phyloP scores from a whole-genome alignment of 352 stramenopile genomes.

The Phytophthora colocasiae region DNA sequence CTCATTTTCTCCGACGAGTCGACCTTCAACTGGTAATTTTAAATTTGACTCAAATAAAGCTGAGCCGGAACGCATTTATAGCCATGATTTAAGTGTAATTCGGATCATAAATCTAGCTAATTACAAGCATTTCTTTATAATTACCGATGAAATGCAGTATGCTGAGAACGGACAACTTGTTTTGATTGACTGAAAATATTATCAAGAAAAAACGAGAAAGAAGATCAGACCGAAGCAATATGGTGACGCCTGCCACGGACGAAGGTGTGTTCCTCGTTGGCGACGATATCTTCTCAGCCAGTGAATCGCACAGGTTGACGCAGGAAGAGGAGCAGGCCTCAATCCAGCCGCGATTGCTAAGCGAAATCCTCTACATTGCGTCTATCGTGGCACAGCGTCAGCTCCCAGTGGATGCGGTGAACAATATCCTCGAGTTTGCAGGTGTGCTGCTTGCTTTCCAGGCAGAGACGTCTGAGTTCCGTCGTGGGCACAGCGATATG shows the following conservation, averaged over 20 bases:
- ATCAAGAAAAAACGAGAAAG: background rate
- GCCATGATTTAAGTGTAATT: too few relatives aligned
- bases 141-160: too few relatives aligned
- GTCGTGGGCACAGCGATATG: constrained; percentile 48
- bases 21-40: constrained; percentile 11
- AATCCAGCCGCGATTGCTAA: constrained; percentile 31
- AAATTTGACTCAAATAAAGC: too few relatives aligned
- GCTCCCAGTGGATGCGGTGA: constrained; percentile 49
- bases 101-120: too few relatives aligned
- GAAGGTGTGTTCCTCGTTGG: constrained; percentile 47
- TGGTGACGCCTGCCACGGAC: constrained; percentile 20
- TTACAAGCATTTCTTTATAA: too few relatives aligned
- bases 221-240: constrained; percentile 8
- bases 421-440: constrained; percentile 59
- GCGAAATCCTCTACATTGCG: constrained; percentile 54
- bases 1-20: constrained; percentile 24
- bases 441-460: constrained; percentile 63
- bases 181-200: constrained; percentile 19
- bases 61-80: too few relatives aligned
- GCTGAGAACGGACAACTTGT: too few relatives aligned
- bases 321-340: constrained; percentile 25
- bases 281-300: constrained; percentile 33
- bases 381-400: constrained; percentile 44
- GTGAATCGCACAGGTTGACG: constrained; percentile 25
- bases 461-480: constrained; percentile 37